Evolutionary conservation across 306 rosid species (phyloP).

Genomic region (Aeschynomene evenia): DNA sequence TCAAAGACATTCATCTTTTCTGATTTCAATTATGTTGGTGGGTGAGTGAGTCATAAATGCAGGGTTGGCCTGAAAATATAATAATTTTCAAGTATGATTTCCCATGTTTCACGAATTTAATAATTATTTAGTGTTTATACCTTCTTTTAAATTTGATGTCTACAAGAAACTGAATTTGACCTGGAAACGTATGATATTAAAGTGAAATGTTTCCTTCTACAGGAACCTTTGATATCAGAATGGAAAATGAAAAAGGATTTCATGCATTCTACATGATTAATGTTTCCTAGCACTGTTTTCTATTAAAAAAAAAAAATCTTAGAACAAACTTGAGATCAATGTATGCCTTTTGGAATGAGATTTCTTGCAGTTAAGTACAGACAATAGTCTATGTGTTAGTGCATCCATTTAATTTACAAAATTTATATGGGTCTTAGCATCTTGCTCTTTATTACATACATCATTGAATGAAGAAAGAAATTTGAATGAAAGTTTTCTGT

Average conservation of each 20-base stretch:
- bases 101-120: neutral
- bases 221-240: neutral
- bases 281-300: neutral
- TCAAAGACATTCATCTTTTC: constrained; percentile 82
- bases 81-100: constrained; percentile 17
- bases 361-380: neutral
- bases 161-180: constrained; percentile 2
- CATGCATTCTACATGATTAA: neutral
- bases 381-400: neutral
- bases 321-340: neutral
- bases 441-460: neutral
- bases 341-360: neutral
- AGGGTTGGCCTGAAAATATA: constrained; percentile 5
- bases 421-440: neutral
- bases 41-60: constrained; percentile 50
- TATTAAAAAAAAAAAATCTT: neutral
- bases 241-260: neutral
- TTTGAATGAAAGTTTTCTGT: neutral
- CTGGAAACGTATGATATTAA: neutral
- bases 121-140: neutral
- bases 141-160: neutral
- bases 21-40: constrained; percentile 77
- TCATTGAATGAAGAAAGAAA: neutral
- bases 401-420: neutral
- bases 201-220: neutral